A percentile compares a stretch with the other conserved stretches of the same genome.
phyloP scores from a whole-genome alignment of 129 eudicot species.

The Helianthus tuberosus region DNA sequence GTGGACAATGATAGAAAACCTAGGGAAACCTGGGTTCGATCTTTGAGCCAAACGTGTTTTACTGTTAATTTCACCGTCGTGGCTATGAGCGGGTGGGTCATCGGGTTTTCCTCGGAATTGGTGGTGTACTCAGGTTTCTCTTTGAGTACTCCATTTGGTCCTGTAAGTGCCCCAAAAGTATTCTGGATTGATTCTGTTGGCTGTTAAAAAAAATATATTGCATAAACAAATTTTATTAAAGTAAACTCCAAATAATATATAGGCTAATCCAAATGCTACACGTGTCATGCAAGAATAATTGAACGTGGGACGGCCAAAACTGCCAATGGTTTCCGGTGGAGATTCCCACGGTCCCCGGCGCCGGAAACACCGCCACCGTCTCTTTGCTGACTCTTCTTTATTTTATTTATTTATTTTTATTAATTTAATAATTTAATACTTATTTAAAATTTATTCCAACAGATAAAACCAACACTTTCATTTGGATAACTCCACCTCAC shows the following conservation, averaged over 20 bases:
- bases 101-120: no score
- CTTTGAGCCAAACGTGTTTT: no score
- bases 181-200: no score
- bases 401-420: not conserved
- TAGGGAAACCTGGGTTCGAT: no score
- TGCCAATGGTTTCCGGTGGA: constrained; percentile 13
- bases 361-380: constrained; percentile 28
- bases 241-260: not conserved
- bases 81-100: no score
- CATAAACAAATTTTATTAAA: not conserved
- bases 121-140: no score
- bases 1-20: no score
- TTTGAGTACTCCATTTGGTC: no score
- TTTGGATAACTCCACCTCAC: constrained; percentile 20
- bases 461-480: not conserved
- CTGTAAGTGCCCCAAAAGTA: no score
- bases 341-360: constrained; percentile 16
- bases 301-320: constrained; percentile 32
- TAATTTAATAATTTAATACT: not conserved
- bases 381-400: not conserved
- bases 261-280: not conserved
- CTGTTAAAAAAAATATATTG: no score
- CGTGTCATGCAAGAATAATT: constrained; percentile 3
- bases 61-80: no score
- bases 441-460: not conserved